Conservation (phyloP, 805 yeast genomes). For the Lipomyces orientalis region DNA sequence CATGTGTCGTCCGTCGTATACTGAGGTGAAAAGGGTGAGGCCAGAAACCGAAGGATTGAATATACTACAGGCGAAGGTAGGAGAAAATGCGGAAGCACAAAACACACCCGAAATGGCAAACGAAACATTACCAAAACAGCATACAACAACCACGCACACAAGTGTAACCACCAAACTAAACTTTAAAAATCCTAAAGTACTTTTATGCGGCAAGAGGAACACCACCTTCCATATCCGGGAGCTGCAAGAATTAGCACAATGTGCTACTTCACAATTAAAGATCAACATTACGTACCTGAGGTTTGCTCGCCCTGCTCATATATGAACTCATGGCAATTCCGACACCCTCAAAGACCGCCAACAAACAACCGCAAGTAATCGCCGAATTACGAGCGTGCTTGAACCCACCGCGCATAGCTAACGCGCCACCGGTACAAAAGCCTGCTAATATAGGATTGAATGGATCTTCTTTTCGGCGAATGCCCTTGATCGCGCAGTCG, state of each 20-base stretch:
- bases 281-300: background rate
- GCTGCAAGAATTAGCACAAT: background rate
- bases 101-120: background rate
- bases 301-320: slow-evolving; percentile 69
- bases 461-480: slow-evolving; percentile 97
- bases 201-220: slow-evolving; percentile 9
- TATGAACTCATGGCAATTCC: slow-evolving; percentile 84
- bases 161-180: background rate
- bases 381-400: slow-evolving; percentile 95
- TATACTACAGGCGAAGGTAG: slow-evolving; percentile 22
- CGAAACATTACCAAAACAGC: background rate
- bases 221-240: slow-evolving; percentile 6
- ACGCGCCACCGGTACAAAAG: slow-evolving; percentile 95
- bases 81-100: background rate
- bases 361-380: slow-evolving; percentile 93
- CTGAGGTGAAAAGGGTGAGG: background rate
- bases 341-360: slow-evolving; percentile 97
- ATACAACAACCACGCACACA: background rate
- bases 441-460: slow-evolving; percentile 99
- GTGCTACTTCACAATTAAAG: background rate
- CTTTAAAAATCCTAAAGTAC: background rate
- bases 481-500: slow-evolving; percentile 93
- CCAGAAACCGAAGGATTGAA: slow-evolving; percentile 1
- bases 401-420: slow-evolving; percentile 99
- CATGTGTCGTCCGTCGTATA: background rate